phyloP scores from a whole-genome alignment of 2,329 filamentous ascomycete species.

The Ophiocordyceps camponoti-rufipedis region DNA sequence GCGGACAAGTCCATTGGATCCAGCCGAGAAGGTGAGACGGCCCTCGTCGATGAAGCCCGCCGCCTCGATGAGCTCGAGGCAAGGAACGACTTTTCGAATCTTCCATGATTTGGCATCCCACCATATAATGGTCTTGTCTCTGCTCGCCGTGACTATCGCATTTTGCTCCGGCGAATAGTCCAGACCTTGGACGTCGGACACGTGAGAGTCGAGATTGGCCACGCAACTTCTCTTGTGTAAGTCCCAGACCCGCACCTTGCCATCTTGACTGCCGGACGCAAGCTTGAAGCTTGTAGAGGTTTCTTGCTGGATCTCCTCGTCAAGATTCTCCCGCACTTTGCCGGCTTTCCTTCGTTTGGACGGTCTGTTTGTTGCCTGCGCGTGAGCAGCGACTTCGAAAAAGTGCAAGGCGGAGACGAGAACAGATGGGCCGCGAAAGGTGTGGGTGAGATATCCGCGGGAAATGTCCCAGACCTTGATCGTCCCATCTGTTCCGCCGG shows the following conservation, averaged over 20 bases:
- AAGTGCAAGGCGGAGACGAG: conserved; percentile 83
- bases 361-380: conserved; percentile 8
- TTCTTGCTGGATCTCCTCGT: conserved; percentile 21
- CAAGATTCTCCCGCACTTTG: conserved; percentile 14
- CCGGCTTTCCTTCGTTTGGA: conserved; percentile 17
- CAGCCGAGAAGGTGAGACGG: conserved; percentile 61
- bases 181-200: conserved; percentile 79
- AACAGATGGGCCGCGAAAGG: conserved; percentile 82
- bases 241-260: conserved; percentile 83
- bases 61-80: conserved; percentile 70
- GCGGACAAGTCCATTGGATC: conserved; percentile 64
- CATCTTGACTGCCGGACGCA: conserved; percentile 85
- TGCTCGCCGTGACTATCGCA: conserved; percentile 62
- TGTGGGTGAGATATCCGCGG: conserved; percentile 83
- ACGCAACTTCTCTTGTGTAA: conserved; percentile 64
- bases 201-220: conserved; percentile 73
- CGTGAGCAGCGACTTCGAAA: conserved; percentile 50
- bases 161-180: conserved; percentile 65
- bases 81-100: conserved; percentile 58
- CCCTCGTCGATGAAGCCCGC: conserved; percentile 63
- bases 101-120: conserved; percentile 87
- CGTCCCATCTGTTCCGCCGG: conserved; percentile 78
- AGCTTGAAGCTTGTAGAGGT: conserved; percentile 49
- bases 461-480: conserved; percentile 95
- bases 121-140: conserved; percentile 86